Conservation (phyloP, 1,284 basidiomycete species). For the Stereum hirsutum region DNA sequence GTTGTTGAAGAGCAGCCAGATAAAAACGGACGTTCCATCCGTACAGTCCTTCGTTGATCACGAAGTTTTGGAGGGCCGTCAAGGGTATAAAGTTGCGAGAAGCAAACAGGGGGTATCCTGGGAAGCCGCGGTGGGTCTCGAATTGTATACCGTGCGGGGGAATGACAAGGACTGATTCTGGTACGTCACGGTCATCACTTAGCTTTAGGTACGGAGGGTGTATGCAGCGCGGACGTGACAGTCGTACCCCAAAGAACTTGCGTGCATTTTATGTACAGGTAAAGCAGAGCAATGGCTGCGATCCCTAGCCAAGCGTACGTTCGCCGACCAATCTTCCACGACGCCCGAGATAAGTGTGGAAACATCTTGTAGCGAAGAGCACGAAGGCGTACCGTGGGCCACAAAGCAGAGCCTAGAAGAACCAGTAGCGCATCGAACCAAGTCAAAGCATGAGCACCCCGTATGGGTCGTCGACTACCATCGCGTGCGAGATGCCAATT, state of each 20-base stretch:
- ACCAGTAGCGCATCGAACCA: conserved; percentile 28
- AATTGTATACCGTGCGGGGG: conserved; percentile 63
- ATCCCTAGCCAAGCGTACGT: conserved; percentile 5
- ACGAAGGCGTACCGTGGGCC: conserved; percentile 24
- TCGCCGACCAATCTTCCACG: no score
- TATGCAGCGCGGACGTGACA: neutral
- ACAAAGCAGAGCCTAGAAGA: conserved; percentile 23
- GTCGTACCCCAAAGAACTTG: conserved; percentile 43
- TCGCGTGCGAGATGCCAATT: conserved; percentile 33
- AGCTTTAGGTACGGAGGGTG: no score
- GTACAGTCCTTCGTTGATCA: conserved; percentile 65
- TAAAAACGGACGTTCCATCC: conserved; percentile 68
- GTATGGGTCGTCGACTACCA: conserved; percentile 25
- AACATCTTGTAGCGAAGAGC: conserved; percentile 1
- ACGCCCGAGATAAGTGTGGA: conserved; percentile 3
- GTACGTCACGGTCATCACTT: neutral
- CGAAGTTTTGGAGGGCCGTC: conserved; percentile 42
- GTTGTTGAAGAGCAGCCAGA: conserved; percentile 38
- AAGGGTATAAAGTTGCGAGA: conserved; percentile 53
- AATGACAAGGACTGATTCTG: conserved; percentile 63
- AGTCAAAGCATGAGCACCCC: conserved; percentile 20
- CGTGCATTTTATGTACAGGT: conserved; percentile 25
- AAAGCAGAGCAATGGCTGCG: conserved; percentile 7
- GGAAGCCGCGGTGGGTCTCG: conserved; percentile 54
- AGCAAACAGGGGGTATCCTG: conserved; percentile 31